These are phyloP conservation scores for Dothistroma septosporum DNA, from an alignment of 2,329 filamentous ascomycete genomes.

Conservation along the genomic window DNA sequence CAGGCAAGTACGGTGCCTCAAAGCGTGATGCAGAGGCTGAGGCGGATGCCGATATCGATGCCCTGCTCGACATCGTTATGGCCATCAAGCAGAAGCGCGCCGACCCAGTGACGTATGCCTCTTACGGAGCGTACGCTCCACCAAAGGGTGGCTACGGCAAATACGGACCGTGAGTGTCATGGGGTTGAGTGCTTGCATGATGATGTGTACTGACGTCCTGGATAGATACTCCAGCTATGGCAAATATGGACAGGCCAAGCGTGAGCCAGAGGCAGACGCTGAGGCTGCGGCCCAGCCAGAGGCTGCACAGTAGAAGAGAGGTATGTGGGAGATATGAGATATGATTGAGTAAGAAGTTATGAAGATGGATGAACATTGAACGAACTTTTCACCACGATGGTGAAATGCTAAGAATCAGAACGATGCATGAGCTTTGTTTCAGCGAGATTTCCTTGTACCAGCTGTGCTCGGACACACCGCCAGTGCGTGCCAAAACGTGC, in stretches of 20 bases:
- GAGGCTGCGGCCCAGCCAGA: background rate
- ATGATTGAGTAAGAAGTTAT: background rate
- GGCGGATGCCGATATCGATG: conserved; percentile 11
- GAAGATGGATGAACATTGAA: background rate
- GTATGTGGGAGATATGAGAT: background rate
- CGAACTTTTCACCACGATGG: background rate
- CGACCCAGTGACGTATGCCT: background rate
- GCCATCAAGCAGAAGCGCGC: conserved; percentile 11
- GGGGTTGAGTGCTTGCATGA: background rate
- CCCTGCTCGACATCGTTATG: conserved; percentile 6
- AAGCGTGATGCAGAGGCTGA: conserved; percentile 9
- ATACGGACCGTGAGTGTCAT: background rate
- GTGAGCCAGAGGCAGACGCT: conserved; percentile 3
- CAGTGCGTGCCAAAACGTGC: background rate
- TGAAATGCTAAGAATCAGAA: background rate
- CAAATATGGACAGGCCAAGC: conserved; percentile 1
- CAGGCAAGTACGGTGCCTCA: conserved; percentile 4
- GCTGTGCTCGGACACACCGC: background rate
- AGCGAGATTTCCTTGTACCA: background rate
- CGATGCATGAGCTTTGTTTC: background rate
- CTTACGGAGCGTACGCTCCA: background rate
- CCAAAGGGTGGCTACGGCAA: background rate
- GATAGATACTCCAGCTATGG: conserved; percentile 5
- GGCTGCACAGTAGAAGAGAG: background rate
- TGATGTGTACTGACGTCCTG: background rate